A percentile compares a stretch with the other conserved stretches of the same genome.
phyloP scores from a whole-genome alignment of 2,329 filamentous ascomycete genomes.

The Dactylellina haptotyla region DNA sequence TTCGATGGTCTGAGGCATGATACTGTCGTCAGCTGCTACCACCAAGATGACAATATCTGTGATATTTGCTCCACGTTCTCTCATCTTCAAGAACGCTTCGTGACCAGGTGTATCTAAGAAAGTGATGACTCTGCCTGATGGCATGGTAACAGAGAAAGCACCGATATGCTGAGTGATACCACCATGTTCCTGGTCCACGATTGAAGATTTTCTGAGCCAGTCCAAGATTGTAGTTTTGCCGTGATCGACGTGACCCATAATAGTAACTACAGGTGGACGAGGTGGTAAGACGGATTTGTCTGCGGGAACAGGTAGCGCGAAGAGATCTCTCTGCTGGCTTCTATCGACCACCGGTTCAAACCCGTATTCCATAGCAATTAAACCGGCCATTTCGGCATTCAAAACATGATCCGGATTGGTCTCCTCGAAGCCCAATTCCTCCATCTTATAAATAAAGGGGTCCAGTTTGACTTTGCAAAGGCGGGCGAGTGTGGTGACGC shows the following conservation, averaged over 20 bases:
- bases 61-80: constrained; percentile 91
- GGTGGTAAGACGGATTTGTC: constrained; percentile 75
- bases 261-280: constrained; percentile 93
- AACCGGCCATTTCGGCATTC: constrained; percentile 86
- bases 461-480: constrained; percentile 76
- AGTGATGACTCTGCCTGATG: constrained; percentile 87
- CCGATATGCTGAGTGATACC: constrained; percentile 99
- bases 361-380: constrained; percentile 92
- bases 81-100: constrained; percentile 94
- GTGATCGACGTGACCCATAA: constrained; percentile 99
- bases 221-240: constrained; percentile 97
- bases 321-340: constrained; percentile 75
- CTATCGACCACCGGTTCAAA: constrained; percentile 82
- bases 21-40: constrained; percentile 94
- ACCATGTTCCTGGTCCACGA: constrained; percentile 90
- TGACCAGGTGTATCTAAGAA: constrained; percentile 98
- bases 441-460: constrained; percentile 78
- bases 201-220: constrained; percentile 89
- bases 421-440: constrained; percentile 88
- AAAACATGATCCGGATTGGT: constrained; percentile 84
- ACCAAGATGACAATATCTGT: constrained; percentile 97
- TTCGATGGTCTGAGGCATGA: constrained; percentile 96
- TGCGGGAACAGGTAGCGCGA: constrained; percentile 73
- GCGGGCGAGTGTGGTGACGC: constrained; percentile 80
- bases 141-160: constrained; percentile 90